Percentiles rank a stretch among this genome's conserved stretches.
phyloP scores from a whole-genome alignment of 192 early-diverging fungal genomes.

The Phlyctochytrium bullatum region DNA sequence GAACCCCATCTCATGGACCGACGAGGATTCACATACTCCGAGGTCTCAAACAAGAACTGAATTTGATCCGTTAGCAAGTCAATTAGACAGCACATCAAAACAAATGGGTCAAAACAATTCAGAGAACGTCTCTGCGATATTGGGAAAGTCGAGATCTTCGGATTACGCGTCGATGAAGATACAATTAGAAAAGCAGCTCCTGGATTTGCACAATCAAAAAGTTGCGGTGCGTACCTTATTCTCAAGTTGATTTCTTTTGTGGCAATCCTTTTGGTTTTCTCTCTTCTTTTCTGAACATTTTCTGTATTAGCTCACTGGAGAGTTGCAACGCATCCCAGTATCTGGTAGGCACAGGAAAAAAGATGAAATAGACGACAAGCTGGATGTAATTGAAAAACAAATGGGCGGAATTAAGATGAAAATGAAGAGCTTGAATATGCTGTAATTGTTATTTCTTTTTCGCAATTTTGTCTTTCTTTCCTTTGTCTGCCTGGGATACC shows the following conservation, averaged over 20 bases:
- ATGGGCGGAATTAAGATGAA: neutral
- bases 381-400: neutral
- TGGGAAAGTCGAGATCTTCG: neutral
- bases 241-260: too few species aligned
- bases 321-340: neutral
- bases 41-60: too few species aligned
- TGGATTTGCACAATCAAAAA: neutral
- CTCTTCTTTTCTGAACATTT: neutral
- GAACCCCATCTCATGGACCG: too few species aligned
- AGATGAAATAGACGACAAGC: neutral
- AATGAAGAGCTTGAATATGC: neutral
- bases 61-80: too few species aligned
- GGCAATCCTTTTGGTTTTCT: neutral
- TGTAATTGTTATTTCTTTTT: conserved; percentile 19
- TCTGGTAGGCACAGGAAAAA: neutral
- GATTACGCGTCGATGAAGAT: neutral
- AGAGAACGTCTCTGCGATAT: neutral
- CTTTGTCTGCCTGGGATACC: conserved; percentile 24
- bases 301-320: neutral
- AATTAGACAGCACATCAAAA: too few species aligned
- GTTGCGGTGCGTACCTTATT: neutral
- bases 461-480: conserved; percentile 16
- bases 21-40: too few species aligned
- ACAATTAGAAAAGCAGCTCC: neutral
- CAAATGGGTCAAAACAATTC: neutral